Percentiles rank a stretch among this genome's conserved stretches.
Evolutionary conservation across 139 green algal genomes (phyloP).

Genomic region (Zygnema circumcarinatum): DNA sequence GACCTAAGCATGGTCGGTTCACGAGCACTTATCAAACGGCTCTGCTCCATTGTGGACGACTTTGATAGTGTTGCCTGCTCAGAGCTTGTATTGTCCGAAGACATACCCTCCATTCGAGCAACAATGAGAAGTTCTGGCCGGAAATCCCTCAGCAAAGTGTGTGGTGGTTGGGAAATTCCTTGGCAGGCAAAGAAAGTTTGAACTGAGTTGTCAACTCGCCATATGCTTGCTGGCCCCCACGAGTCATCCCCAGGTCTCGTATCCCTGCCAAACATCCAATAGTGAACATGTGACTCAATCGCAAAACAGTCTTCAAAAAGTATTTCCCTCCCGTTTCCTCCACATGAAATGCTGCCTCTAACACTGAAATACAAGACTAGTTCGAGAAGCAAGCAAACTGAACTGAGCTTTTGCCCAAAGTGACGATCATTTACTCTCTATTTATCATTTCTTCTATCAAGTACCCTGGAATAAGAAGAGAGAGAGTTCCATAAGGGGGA

Average conservation of each 20-base stretch:
- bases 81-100: not conserved
- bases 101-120: not conserved
- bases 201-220: slow-evolving; percentile 52
- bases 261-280: not conserved
- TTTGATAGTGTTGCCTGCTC: not conserved
- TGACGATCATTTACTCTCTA: too few species aligned
- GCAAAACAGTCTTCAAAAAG: too few species aligned
- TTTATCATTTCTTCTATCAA: too few species aligned
- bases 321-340: too few species aligned
- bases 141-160: not conserved
- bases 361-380: too few species aligned
- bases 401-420: too few species aligned
- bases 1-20: slow-evolving; percentile 7
- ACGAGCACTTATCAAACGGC: not conserved
- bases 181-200: slow-evolving; percentile 30
- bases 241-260: not conserved
- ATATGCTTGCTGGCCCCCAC: slow-evolving; percentile 33
- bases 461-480: too few species aligned
- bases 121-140: not conserved
- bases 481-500: too few species aligned
- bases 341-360: too few species aligned
- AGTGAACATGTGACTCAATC: too few species aligned
- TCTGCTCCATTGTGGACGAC: not conserved
- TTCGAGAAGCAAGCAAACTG: too few species aligned
- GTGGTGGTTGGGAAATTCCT: not conserved